Evolutionary conservation across 202 grass and related monocot genomes (phyloP).

Genomic region (Eragrostis tef): DNA sequence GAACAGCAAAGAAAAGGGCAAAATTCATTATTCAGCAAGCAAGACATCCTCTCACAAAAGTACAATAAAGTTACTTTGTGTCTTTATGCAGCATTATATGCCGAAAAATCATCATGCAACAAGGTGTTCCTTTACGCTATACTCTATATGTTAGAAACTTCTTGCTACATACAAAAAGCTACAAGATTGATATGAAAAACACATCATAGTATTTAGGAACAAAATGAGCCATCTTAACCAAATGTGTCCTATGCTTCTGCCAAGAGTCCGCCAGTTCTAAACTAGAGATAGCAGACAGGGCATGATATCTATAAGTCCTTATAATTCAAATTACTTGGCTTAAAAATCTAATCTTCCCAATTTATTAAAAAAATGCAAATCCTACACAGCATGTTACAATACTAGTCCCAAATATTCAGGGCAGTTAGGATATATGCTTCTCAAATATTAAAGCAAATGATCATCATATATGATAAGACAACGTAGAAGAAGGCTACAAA

Average conservation of each 20-base stretch:
- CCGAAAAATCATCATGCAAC: background rate
- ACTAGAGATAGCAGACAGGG: background rate
- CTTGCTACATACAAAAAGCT: conserved; percentile 4
- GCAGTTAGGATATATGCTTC: conserved; percentile 1
- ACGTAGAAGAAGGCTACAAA: conserved; percentile 6
- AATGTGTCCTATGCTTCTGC: background rate
- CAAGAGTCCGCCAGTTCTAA: background rate
- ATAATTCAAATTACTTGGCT: background rate
- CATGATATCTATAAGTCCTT: conserved; percentile 10
- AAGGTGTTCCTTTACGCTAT: conserved; percentile 20
- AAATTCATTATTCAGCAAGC: background rate
- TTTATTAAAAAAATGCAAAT: conserved; percentile 5
- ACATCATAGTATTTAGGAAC: background rate
- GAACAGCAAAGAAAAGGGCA: conserved; percentile 21
- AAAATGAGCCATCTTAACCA: background rate
- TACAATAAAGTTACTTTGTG: conserved; percentile 16
- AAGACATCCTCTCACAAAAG: background rate
- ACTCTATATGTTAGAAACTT: conserved; percentile 11
- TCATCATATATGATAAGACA: conserved; percentile 20
- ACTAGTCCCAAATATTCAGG: conserved; percentile 5
- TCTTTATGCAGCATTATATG: conserved; percentile 20
- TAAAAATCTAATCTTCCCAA: background rate
- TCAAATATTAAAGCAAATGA: conserved; percentile 11
- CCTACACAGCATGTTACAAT: background rate
- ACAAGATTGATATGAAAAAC: background rate